These are phyloP conservation scores for Fragaria iinumae DNA, from an alignment of 306 rosid species.

Conservation along the genomic window DNA sequence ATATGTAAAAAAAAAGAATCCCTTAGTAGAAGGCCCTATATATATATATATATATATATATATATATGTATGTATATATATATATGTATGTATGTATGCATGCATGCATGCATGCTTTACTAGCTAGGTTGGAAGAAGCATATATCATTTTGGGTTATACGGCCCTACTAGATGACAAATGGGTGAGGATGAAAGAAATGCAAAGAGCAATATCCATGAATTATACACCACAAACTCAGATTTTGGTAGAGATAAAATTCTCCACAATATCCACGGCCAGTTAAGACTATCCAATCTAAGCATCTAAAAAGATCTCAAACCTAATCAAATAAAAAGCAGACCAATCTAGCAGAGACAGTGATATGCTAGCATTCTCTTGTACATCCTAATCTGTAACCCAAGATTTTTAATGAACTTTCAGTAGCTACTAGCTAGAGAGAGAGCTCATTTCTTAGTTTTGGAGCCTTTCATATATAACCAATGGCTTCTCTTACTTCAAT, in stretches of 20 bases:
- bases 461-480: conserved; percentile 16
- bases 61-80: too few species aligned
- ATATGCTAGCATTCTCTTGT: neutral
- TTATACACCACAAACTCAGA: conserved; percentile 68
- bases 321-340: conserved; percentile 12
- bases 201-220: conserved; percentile 29
- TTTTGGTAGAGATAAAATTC: conserved; percentile 51
- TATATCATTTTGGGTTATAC: neutral
- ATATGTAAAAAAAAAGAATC: too few species aligned
- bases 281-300: conserved; percentile 17
- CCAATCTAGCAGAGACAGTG: conserved; percentile 14
- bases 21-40: too few species aligned
- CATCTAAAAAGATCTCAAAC: conserved; percentile 6
- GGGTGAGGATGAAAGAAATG: conserved; percentile 45
- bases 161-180: conserved; percentile 23
- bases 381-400: neutral
- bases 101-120: too few species aligned
- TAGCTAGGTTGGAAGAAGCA: neutral
- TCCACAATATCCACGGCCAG: conserved; percentile 15
- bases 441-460: conserved; percentile 12
- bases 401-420: neutral
- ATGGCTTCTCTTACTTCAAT: conserved; percentile 67
- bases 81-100: too few species aligned
- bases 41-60: too few species aligned
- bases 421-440: neutral